A percentile compares a stretch with the other conserved stretches of the same genome.
phyloP scores from a whole-genome alignment of 352 stramenopile species.

The Phytophthora citrophthora region DNA sequence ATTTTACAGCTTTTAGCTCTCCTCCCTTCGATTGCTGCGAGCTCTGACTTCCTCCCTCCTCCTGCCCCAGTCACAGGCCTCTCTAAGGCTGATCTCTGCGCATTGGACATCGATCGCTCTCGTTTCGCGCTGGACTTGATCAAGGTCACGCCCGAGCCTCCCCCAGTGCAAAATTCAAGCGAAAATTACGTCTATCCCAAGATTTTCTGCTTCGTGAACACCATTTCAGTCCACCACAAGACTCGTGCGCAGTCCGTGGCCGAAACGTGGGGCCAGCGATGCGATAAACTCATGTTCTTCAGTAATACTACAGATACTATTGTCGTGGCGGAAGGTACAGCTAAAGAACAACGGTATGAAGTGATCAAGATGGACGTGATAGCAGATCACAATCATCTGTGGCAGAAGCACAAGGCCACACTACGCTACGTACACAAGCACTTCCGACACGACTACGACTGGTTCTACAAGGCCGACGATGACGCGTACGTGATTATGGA shows the following conservation, averaged over 20 bases:
- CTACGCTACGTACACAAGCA: conserved; percentile 72
- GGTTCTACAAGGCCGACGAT: conserved; percentile 89
- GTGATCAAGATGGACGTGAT: conserved; percentile 76
- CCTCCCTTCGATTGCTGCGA: conserved; percentile 1
- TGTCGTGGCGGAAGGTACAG: conserved; percentile 36
- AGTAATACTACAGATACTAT: conserved; percentile 72
- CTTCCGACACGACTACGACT: conserved; percentile 83
- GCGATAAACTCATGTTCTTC: conserved; percentile 84
- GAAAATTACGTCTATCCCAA: conserved; percentile 44
- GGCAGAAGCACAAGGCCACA: conserved; percentile 84
- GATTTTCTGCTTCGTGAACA: conserved; percentile 85
- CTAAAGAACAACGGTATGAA: conserved; percentile 40
- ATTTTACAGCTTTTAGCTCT: conserved; percentile 20
- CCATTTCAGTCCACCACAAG: conserved; percentile 73
- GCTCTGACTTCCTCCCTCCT: conserved; percentile 8
- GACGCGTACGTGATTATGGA: conserved; percentile 86
- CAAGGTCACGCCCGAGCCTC: conserved; percentile 39
- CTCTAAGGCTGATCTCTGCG: conserved; percentile 63
- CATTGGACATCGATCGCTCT: conserved; percentile 51
- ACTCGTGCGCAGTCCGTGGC: conserved; percentile 67
- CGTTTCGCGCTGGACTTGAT: conserved; percentile 51
- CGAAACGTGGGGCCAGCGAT: conserved; percentile 85
- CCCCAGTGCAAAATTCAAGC: conserved; percentile 4
- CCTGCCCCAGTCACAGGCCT: conserved; percentile 25
- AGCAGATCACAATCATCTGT: conserved; percentile 82